phyloP scores from a whole-genome alignment of 306 rosid species.

The Medicago arabica region DNA sequence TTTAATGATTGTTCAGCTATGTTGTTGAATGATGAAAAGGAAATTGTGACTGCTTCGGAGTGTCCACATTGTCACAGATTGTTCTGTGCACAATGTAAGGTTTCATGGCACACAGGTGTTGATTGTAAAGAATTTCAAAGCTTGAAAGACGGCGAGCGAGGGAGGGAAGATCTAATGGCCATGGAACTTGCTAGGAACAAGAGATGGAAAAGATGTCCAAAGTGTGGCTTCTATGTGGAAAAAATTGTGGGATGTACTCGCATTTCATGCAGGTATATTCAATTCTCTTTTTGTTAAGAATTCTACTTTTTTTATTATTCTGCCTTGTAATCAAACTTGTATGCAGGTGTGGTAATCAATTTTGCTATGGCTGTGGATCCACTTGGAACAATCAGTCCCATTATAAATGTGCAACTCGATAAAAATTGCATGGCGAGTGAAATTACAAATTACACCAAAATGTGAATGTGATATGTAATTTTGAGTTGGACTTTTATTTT shows the following conservation, averaged over 20 bases:
- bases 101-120: conserved; percentile 62
- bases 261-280: conserved; percentile 60
- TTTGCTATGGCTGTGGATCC: conserved; percentile 1
- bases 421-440: not conserved
- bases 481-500: too few species aligned
- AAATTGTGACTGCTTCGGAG: conserved; percentile 53
- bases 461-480: too few species aligned
- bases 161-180: conserved; percentile 54
- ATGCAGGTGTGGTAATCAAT: not conserved
- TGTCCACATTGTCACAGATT: conserved; percentile 54
- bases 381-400: not conserved
- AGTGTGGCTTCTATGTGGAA: conserved; percentile 55
- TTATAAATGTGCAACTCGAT: not conserved
- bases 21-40: conserved; percentile 53
- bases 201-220: conserved; percentile 4
- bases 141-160: conserved; percentile 36
- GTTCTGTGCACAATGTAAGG: conserved; percentile 32
- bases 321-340: too few species aligned
- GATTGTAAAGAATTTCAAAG: conserved; percentile 52
- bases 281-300: too few species aligned
- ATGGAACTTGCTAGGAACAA: conserved; percentile 54
- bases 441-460: too few species aligned
- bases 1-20: conserved; percentile 60
- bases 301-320: too few species aligned
- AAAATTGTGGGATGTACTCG: conserved; percentile 51